Conservation (phyloP, 2,329 filamentous ascomycete genomes). For the Sporothrix euskadiensis region DNA sequence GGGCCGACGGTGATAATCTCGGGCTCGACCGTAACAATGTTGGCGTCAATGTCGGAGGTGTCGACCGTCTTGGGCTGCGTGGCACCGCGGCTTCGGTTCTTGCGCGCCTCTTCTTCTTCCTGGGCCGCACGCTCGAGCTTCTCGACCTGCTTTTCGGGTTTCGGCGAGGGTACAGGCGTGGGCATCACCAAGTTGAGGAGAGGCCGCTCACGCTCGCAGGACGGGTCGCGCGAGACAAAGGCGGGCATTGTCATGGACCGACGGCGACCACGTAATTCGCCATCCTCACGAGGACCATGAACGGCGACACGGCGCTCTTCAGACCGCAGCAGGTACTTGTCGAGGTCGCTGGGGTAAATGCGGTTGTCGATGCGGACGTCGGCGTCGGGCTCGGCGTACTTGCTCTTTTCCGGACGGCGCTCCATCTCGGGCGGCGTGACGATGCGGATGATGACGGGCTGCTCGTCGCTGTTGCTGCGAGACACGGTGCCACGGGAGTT, state of each 20-base stretch:
- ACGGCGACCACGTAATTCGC: neutral
- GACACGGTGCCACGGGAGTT: slow-evolving; percentile 8
- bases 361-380: slow-evolving; percentile 63
- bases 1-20: slow-evolving; percentile 24
- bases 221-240: slow-evolving; percentile 54
- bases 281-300: slow-evolving; percentile 30
- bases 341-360: slow-evolving; percentile 55
- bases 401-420: slow-evolving; percentile 47
- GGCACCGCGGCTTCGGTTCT: slow-evolving; percentile 9
- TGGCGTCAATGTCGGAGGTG: neutral
- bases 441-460: slow-evolving; percentile 47
- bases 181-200: slow-evolving; percentile 62
- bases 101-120: neutral
- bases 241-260: slow-evolving; percentile 36
- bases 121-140: slow-evolving; percentile 14
- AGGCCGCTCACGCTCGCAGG: slow-evolving; percentile 57
- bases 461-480: neutral
- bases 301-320: neutral
- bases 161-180: slow-evolving; percentile 57
- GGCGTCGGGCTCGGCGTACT: slow-evolving; percentile 61
- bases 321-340: slow-evolving; percentile 36
- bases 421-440: slow-evolving; percentile 58
- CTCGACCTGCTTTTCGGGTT: slow-evolving; percentile 45
- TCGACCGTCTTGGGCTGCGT: neutral
- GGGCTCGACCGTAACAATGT: slow-evolving; percentile 33